Conservation (phyloP, 768 basidiomycete species). For the Trametes meyenii region DNA sequence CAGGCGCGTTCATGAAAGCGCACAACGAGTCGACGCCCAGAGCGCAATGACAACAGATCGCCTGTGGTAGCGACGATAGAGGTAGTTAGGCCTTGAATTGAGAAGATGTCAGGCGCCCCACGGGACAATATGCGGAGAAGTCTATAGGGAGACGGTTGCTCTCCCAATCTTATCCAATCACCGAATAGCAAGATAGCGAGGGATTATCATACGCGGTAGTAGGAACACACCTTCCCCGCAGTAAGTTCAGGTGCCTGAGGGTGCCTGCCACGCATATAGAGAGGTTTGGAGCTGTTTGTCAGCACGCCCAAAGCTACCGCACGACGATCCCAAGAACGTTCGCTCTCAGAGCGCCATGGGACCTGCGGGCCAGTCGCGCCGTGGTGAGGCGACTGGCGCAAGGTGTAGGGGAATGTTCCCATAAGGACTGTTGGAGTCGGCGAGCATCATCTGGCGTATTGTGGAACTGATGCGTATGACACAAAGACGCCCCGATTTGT, state of each 20-base stretch:
- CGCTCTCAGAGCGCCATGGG: not conserved
- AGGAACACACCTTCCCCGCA: constrained; percentile 1
- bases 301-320: not conserved
- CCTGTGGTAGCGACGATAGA: not conserved
- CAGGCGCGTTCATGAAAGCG: not conserved
- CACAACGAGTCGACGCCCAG: not conserved
- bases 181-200: constrained; percentile 12
- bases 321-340: constrained; percentile 26
- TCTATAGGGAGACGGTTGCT: not conserved
- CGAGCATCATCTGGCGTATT: not conserved
- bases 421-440: not conserved
- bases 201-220: constrained; percentile 3
- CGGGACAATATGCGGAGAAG: constrained; percentile 12
- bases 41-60: constrained; percentile 4
- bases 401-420: not conserved
- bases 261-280: not conserved
- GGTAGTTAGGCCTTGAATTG: not conserved
- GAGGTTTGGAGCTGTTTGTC: not conserved
- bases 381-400: not conserved
- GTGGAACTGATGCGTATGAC: not conserved
- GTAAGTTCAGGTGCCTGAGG: constrained; percentile 2
- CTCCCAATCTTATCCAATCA: constrained; percentile 19
- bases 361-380: constrained; percentile 13
- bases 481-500: not conserved
- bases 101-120: not conserved